A percentile compares a stretch with the other conserved stretches of the same genome.
These are phyloP conservation scores for Colletotrichum plurivorum DNA, from an alignment of 2,329 filamentous ascomycete genomes.

Conservation along the genomic window DNA sequence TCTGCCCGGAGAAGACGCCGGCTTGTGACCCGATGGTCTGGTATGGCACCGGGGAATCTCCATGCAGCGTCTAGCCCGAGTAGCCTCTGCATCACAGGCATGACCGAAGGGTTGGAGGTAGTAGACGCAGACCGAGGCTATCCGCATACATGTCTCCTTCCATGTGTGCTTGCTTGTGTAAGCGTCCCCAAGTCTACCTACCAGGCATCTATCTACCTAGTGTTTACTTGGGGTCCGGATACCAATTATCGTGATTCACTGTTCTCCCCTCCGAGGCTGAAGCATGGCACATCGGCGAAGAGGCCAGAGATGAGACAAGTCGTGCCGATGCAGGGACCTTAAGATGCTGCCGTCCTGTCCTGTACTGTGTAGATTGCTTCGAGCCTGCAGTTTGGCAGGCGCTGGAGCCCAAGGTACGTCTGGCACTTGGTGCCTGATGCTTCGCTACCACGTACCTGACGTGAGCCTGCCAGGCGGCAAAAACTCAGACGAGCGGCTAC, in stretches of 20 bases:
- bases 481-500: slow-evolving; percentile 31
- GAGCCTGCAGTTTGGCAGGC: background rate
- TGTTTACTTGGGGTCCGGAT: too few relatives aligned
- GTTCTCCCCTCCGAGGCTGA: background rate
- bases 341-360: background rate
- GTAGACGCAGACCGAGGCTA: too few relatives aligned
- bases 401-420: slow-evolving; percentile 1
- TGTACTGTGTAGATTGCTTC: background rate
- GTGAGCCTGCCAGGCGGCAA: background rate
- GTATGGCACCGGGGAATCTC: too few relatives aligned
- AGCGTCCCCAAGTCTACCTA: too few relatives aligned
- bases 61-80: too few relatives aligned
- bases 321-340: slow-evolving; percentile 14
- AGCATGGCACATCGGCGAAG: background rate
- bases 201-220: too few relatives aligned
- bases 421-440: slow-evolving; percentile 6
- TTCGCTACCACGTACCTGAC: slow-evolving; percentile 17
- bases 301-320: background rate
- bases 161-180: too few relatives aligned
- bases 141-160: too few relatives aligned
- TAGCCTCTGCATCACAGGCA: too few relatives aligned
- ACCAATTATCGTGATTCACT: background rate
- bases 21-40: too few relatives aligned
- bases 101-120: too few relatives aligned
- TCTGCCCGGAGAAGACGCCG: background rate